phyloP scores from a whole-genome alignment of 129 eudicot genomes.

The Tagetes erecta region DNA sequence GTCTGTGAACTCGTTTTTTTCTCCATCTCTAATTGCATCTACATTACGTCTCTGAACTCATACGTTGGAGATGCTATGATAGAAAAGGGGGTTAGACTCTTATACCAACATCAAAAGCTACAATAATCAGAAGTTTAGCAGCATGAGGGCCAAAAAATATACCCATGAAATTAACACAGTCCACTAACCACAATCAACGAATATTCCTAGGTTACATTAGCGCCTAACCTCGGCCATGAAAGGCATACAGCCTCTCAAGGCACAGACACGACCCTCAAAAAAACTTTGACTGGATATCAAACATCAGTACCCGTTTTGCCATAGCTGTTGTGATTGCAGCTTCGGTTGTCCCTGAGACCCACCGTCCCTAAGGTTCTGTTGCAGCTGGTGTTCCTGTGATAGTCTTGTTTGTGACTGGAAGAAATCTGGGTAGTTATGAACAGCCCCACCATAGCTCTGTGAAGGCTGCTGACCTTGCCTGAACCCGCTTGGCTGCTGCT shows the following conservation, averaged over 20 bases:
- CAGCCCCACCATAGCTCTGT: slow-evolving; percentile 51
- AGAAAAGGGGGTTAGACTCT: slow-evolving; percentile 30
- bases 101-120: slow-evolving; percentile 21
- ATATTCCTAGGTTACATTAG: slow-evolving; percentile 56
- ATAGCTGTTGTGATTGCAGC: slow-evolving; percentile 75
- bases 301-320: slow-evolving; percentile 85
- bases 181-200: slow-evolving; percentile 30
- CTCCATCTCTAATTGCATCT: too few species aligned
- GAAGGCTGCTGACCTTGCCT: slow-evolving; percentile 75
- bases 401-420: slow-evolving; percentile 71
- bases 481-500: slow-evolving; percentile 58
- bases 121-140: not conserved
- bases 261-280: slow-evolving; percentile 59
- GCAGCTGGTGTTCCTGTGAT: slow-evolving; percentile 66
- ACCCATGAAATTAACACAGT: slow-evolving; percentile 25
- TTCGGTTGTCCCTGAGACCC: slow-evolving; percentile 80
- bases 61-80: not conserved
- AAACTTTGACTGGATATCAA: slow-evolving; percentile 29
- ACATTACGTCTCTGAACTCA: too few species aligned
- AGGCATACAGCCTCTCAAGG: slow-evolving; percentile 53
- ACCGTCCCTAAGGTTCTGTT: slow-evolving; percentile 69
- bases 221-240: slow-evolving; percentile 29
- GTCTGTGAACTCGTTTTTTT: too few species aligned
- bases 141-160: slow-evolving; percentile 18
- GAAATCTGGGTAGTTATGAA: slow-evolving; percentile 68